These are phyloP conservation scores for Moniliella sp. DNA, from an alignment of 1,284 basidiomycete species.

Conservation along the genomic window DNA sequence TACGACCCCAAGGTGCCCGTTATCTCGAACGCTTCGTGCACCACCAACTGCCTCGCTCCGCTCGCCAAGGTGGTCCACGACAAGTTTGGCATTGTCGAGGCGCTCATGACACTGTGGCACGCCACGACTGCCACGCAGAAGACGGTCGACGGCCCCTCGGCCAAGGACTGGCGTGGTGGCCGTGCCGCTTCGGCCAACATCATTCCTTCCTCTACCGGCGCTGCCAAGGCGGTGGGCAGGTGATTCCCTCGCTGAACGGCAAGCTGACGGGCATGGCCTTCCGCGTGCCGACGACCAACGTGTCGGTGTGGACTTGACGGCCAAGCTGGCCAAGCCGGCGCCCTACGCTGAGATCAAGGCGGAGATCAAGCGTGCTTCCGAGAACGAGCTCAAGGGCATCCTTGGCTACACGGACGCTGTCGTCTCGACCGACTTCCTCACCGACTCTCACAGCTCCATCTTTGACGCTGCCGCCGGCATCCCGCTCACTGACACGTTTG, in stretches of 20 bases:
- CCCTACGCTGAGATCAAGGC: conserved; percentile 79
- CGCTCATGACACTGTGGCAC: conserved; percentile 96
- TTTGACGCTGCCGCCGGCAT: conserved; percentile 77
- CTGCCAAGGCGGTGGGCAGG: conserved; percentile 93
- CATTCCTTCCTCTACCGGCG: conserved; percentile 96
- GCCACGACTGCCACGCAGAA: conserved; percentile 71
- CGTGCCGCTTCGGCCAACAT: conserved; percentile 94
- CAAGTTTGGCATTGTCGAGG: conserved; percentile 38
- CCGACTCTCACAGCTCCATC: conserved; percentile 46
- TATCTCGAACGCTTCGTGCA: conserved; percentile 98
- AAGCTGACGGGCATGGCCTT: conserved; percentile 83
- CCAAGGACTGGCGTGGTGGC: conserved; percentile 54
- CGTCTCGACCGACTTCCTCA: conserved; percentile 84
- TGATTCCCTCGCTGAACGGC: conserved; percentile 87
- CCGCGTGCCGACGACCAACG: conserved; percentile 90
- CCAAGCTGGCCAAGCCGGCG: conserved; percentile 60
- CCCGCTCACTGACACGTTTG: conserved; percentile 71
- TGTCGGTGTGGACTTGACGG: conserved; percentile 86
- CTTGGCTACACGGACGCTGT: conserved; percentile 81
- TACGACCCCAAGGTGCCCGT: conserved; percentile 73
- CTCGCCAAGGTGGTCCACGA: conserved; percentile 95
- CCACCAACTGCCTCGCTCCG: conserved; percentile 84
- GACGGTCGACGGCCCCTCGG: conserved; percentile 74
- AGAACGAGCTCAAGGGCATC: conserved; percentile 52
- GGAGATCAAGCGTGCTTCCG: conserved; percentile 60